Conservation (phyloP, 1,139 yeast species). For the Hansenula lynferdii region DNA sequence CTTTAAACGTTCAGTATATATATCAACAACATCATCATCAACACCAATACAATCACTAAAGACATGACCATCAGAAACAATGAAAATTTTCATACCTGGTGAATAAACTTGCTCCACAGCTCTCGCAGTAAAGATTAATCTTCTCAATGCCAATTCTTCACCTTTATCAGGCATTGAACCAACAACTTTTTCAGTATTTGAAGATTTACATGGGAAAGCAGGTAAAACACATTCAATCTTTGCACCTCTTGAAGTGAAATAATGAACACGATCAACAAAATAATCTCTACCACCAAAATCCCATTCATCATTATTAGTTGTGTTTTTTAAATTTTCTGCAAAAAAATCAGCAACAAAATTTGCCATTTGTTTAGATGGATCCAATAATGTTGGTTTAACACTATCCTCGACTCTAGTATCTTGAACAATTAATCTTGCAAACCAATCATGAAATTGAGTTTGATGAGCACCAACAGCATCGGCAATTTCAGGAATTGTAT, state of each 20-base stretch:
- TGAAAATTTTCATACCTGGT: conserved; percentile 52
- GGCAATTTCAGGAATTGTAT: conserved; percentile 1
- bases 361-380: conserved; percentile 20
- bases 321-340: conserved; percentile 41
- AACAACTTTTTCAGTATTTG: conserved; percentile 49
- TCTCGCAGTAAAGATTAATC: conserved; percentile 26
- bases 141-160: conserved; percentile 34
- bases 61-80: conserved; percentile 63
- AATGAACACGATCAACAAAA: conserved; percentile 37
- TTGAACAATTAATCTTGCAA: conserved; percentile 28
- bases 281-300: conserved; percentile 36
- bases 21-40: conserved; percentile 48
- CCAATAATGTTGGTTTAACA: conserved; percentile 11
- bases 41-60: conserved; percentile 57
- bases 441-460: conserved; percentile 31
- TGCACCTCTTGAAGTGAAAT: conserved; percentile 42
- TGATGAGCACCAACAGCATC: conserved; percentile 1
- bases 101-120: conserved; percentile 37
- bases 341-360: conserved; percentile 32
- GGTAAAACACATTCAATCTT: conserved; percentile 55
- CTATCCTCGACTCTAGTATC: conserved; percentile 25
- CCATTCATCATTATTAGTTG: conserved; percentile 47
- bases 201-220: conserved; percentile 62
- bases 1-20: conserved; percentile 40
- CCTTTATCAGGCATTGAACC: conserved; percentile 47